Evolutionary conservation across 345 rosid genomes (phyloP).

Genomic region (Hibiscus trionum): DNA sequence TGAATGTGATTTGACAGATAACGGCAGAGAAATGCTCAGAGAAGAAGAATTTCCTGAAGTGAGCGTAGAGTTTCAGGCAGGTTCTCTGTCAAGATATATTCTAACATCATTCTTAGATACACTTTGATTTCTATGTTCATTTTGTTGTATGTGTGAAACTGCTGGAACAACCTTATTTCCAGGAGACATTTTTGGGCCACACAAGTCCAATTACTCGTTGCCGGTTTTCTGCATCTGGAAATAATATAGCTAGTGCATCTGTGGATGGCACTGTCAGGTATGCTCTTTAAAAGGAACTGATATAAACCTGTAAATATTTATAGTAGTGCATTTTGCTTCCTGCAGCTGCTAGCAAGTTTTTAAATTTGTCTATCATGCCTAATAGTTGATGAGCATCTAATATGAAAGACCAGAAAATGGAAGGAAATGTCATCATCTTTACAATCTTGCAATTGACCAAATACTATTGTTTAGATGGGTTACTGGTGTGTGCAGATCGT

Average conservation of each 20-base stretch:
- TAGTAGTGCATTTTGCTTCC: background rate
- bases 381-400: background rate
- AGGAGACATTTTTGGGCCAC: slow-evolving; percentile 75
- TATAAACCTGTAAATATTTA: background rate
- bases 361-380: background rate
- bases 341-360: background rate
- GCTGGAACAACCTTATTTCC: background rate
- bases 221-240: slow-evolving; percentile 70
- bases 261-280: slow-evolving; percentile 64
- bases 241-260: slow-evolving; percentile 73
- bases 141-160: background rate
- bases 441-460: background rate
- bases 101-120: background rate
- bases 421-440: background rate
- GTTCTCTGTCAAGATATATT: slow-evolving; percentile 1
- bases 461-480: background rate
- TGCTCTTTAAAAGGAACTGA: background rate
- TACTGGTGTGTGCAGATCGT: background rate
- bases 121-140: background rate
- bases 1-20: slow-evolving; percentile 29
- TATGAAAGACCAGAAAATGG: background rate
- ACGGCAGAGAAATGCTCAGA: slow-evolving; percentile 25
- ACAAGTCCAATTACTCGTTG: slow-evolving; percentile 63
- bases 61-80: slow-evolving; percentile 64
- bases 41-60: slow-evolving; percentile 66